These are phyloP conservation scores for Solanum hybrid DNA, from an alignment of 305 asterid species.

Conservation along the genomic window DNA sequence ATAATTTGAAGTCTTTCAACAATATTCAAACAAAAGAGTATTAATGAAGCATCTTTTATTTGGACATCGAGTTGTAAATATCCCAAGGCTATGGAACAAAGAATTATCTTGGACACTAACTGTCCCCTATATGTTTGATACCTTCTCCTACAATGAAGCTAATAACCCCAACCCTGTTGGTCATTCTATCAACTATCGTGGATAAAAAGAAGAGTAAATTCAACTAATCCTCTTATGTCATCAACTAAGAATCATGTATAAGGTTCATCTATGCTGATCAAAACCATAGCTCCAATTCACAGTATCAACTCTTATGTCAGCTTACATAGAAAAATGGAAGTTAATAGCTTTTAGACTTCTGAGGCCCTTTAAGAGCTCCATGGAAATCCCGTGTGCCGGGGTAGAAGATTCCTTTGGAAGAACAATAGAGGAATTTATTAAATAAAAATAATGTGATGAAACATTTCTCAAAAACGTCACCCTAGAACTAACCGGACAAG, in stretches of 20 bases:
- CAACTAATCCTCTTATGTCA: background rate
- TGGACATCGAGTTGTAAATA: background rate
- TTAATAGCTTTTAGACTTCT: no score
- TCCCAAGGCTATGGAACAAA: background rate
- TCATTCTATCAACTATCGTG: background rate
- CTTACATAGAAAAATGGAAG: background rate
- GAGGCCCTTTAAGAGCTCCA: no score
- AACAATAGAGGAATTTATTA: no score
- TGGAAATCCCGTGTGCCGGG: no score
- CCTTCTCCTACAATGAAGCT: background rate
- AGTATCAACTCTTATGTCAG: background rate
- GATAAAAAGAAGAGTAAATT: background rate
- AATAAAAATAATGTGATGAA: no score
- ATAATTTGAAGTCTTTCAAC: background rate
- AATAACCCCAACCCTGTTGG: background rate
- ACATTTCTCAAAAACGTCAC: no score
- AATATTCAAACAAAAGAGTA: background rate
- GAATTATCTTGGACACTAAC: background rate
- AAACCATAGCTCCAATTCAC: background rate
- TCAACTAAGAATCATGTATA: background rate
- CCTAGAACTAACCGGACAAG: no score
- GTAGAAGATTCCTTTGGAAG: no score
- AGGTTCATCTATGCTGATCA: background rate
- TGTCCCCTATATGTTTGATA: background rate
- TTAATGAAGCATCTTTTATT: background rate